Percentiles rank a stretch among this genome's conserved stretches.
phyloP scores from a whole-genome alignment of 2,329 filamentous ascomycete species.

The Pestalotiopsis sp. region DNA sequence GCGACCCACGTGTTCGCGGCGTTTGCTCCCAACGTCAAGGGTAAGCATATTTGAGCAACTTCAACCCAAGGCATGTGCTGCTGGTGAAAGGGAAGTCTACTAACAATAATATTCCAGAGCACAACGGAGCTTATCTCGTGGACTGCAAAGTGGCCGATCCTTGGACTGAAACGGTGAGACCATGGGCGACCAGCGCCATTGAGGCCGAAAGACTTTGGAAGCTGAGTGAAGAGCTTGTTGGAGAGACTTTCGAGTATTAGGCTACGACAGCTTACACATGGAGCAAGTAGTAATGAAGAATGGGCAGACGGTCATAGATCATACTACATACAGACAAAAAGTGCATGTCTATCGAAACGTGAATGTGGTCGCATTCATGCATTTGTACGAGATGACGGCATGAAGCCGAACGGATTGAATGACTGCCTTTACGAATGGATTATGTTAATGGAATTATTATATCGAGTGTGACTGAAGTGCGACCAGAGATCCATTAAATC shows the following conservation, averaged over 20 bases:
- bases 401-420: too few relatives aligned
- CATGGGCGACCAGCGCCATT: conserved; percentile 26
- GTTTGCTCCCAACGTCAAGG: conserved; percentile 24
- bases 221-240: conserved; percentile 30
- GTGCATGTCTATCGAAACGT: too few relatives aligned
- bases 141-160: background rate
- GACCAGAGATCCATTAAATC: too few relatives aligned
- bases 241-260: conserved; percentile 25
- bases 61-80: background rate
- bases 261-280: background rate
- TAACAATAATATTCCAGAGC: background rate
- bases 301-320: too few relatives aligned
- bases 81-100: too few relatives aligned
- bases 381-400: too few relatives aligned
- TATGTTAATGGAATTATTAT: too few relatives aligned
- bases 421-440: too few relatives aligned
- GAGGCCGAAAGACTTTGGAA: conserved; percentile 13
- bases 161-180: conserved; percentile 15
- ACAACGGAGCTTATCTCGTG: background rate
- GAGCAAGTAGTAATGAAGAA: too few relatives aligned
- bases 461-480: too few relatives aligned
- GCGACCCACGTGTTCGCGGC: conserved; percentile 33
- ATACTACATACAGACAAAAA: too few relatives aligned
- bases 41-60: background rate
- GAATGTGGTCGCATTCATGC: too few relatives aligned